phyloP scores from a whole-genome alignment of 129 eudicot genomes.

The Deinandra increscens region DNA sequence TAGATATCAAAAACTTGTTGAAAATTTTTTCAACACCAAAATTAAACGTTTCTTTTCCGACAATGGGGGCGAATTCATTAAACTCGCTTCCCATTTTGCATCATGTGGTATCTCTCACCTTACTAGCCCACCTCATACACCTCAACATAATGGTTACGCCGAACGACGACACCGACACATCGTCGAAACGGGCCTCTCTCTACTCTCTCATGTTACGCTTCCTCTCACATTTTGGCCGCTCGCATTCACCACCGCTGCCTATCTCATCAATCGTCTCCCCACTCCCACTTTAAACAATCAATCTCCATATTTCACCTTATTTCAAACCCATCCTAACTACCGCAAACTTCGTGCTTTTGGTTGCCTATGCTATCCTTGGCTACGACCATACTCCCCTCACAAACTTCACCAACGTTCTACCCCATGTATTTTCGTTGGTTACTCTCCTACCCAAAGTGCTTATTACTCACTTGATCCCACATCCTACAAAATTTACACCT shows the following conservation, averaged over 20 bases:
- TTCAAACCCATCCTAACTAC: slow-evolving; percentile 10
- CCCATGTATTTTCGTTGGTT: too few relatives aligned
- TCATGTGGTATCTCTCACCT: slow-evolving; percentile 1
- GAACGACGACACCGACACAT: too few relatives aligned
- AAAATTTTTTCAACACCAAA: slow-evolving; percentile 2
- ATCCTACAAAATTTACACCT: background rate
- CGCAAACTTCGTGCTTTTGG: slow-evolving; percentile 15
- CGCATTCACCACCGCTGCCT: background rate
- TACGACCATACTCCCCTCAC: too few relatives aligned
- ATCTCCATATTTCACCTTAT: background rate
- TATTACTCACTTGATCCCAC: background rate
- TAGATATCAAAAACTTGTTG: slow-evolving; percentile 10
- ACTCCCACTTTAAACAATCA: slow-evolving; percentile 4
- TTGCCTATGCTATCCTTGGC: too few relatives aligned
- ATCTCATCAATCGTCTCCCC: slow-evolving; percentile 1
- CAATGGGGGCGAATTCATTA: too few relatives aligned
- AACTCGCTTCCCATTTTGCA: too few relatives aligned
- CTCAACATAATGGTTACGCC: too few relatives aligned
- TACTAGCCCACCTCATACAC: slow-evolving; percentile 14
- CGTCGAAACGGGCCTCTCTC: background rate
- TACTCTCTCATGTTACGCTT: background rate
- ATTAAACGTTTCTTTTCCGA: background rate
- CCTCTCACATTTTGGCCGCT: slow-evolving; percentile 13
- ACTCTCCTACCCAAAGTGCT: too few relatives aligned
- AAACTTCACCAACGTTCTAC: too few relatives aligned